phyloP scores from a whole-genome alignment of 2,329 filamentous ascomycete genomes.

The Moelleriella libera region DNA sequence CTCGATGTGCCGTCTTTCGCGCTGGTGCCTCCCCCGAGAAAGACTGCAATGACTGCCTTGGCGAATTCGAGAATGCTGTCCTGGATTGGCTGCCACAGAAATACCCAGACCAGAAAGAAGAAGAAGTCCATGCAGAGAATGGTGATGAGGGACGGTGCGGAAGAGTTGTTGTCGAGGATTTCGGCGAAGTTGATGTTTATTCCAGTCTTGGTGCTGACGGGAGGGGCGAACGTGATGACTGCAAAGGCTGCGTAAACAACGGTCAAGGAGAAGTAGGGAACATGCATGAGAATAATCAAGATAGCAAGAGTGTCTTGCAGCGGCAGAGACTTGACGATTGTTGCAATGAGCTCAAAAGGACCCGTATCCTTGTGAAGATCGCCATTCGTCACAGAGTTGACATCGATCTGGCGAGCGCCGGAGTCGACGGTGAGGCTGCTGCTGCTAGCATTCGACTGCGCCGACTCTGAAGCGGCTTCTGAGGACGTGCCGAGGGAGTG shows the following conservation, averaged over 20 bases:
- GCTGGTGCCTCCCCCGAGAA: constrained; percentile 67
- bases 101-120: constrained; percentile 73
- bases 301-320: constrained; percentile 93
- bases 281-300: constrained; percentile 85
- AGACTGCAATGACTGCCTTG: constrained; percentile 86
- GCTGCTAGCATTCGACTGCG: constrained; percentile 22
- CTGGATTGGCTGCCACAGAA: constrained; percentile 76
- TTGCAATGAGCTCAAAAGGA: constrained; percentile 64
- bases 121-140: constrained; percentile 73
- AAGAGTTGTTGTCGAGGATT: constrained; percentile 77
- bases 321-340: constrained; percentile 78
- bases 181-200: constrained; percentile 76
- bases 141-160: constrained; percentile 74
- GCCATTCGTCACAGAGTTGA: constrained; percentile 53
- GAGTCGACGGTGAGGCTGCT: constrained; percentile 26
- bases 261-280: constrained; percentile 77
- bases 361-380: constrained; percentile 58
- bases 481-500: constrained; percentile 37
- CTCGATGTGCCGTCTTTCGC: constrained; percentile 54
- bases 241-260: constrained; percentile 88
- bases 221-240: constrained; percentile 81
- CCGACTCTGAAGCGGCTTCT: constrained; percentile 40
- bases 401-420: constrained; percentile 52
- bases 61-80: constrained; percentile 80
- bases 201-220: constrained; percentile 62